A percentile compares a stretch with the other conserved stretches of the same genome.
These are phyloP conservation scores for Amphicarpaea edgeworthii DNA, from an alignment of 306 rosid species.

Conservation along the genomic window DNA sequence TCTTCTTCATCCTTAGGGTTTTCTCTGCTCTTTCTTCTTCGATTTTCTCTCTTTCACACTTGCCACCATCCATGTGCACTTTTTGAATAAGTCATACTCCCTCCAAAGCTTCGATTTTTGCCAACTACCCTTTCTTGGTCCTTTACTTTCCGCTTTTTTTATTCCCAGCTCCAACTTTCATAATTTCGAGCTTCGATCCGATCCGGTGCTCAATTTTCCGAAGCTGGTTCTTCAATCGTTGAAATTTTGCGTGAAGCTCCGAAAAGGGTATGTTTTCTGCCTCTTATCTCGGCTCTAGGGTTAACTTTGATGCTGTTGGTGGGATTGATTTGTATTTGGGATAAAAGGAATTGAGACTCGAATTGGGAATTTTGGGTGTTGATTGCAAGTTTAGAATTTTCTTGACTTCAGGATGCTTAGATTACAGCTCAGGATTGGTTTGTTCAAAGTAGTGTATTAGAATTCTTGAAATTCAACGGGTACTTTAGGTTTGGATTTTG, in stretches of 20 bases:
- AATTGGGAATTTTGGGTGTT: slow-evolving; percentile 23
- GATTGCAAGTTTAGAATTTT: slow-evolving; percentile 38
- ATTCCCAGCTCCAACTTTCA: neutral
- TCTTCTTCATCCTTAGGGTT: slow-evolving; percentile 37
- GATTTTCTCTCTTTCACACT: slow-evolving; percentile 30
- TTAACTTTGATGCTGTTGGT: slow-evolving; percentile 52
- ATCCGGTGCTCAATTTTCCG: slow-evolving; percentile 26
- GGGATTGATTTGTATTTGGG: slow-evolving; percentile 33
- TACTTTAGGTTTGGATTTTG: slow-evolving; percentile 6
- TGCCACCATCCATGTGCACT: slow-evolving; percentile 26
- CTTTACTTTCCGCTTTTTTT: neutral
- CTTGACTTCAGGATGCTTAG: slow-evolving; percentile 47
- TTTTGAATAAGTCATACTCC: slow-evolving; percentile 22
- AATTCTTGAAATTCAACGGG: slow-evolving; percentile 25
- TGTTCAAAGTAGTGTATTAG: slow-evolving; percentile 18
- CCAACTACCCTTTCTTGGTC: neutral
- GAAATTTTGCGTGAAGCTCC: slow-evolving; percentile 22
- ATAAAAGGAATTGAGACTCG: slow-evolving; percentile 35
- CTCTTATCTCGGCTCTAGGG: slow-evolving; percentile 50
- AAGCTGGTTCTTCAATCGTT: slow-evolving; percentile 36
- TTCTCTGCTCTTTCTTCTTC: slow-evolving; percentile 22
- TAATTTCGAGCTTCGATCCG: slow-evolving; percentile 26
- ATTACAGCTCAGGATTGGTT: slow-evolving; percentile 33
- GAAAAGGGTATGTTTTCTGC: slow-evolving; percentile 59
- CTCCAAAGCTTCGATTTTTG: slow-evolving; percentile 47